phyloP scores from a whole-genome alignment of 2,329 filamentous ascomycete species.

The Harringtonia lauricola region DNA sequence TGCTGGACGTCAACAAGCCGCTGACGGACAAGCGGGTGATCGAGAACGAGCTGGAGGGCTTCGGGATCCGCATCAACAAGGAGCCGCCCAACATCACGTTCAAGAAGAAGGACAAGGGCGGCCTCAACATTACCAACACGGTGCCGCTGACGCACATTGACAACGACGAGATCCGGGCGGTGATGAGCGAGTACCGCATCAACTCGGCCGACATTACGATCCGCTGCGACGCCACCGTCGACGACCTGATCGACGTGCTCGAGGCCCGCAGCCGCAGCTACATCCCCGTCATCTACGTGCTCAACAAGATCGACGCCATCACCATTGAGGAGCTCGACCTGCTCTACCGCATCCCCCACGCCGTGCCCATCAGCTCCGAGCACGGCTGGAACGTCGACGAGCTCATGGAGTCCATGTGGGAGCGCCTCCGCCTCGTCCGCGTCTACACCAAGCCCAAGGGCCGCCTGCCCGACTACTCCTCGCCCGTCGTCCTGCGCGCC shows the following conservation, averaged over 20 bases:
- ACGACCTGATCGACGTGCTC: slow-evolving; percentile 91
- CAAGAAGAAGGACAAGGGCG: slow-evolving; percentile 98
- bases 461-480: slow-evolving; percentile 80
- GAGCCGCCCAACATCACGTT: slow-evolving; percentile 96
- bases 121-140: slow-evolving; percentile 91
- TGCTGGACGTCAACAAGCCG: slow-evolving; percentile 96
- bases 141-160: slow-evolving; percentile 87
- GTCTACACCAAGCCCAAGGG: slow-evolving; percentile 99
- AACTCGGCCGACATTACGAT: slow-evolving; percentile 95
- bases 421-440: slow-evolving; percentile 80
- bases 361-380: slow-evolving; percentile 93
- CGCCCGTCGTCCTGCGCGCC: slow-evolving; percentile 79
- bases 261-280: slow-evolving; percentile 93
- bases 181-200: slow-evolving; percentile 95
- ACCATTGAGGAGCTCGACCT: slow-evolving; percentile 95
- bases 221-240: slow-evolving; percentile 92
- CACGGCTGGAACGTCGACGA: slow-evolving; percentile 98
- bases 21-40: slow-evolving; percentile 95
- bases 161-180: slow-evolving; percentile 92
- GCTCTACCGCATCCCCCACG: slow-evolving; percentile 92
- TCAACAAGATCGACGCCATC: slow-evolving; percentile 99
- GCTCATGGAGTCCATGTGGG: slow-evolving; percentile 94
- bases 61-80: slow-evolving; percentile 97
- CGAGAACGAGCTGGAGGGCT: slow-evolving; percentile 89
- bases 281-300: slow-evolving; percentile 96